A percentile compares a stretch with the other conserved stretches of the same genome.
Evolutionary conservation across 2,329 filamentous ascomycete species (phyloP).

Genomic region (Exophiala lecanii-corni): DNA sequence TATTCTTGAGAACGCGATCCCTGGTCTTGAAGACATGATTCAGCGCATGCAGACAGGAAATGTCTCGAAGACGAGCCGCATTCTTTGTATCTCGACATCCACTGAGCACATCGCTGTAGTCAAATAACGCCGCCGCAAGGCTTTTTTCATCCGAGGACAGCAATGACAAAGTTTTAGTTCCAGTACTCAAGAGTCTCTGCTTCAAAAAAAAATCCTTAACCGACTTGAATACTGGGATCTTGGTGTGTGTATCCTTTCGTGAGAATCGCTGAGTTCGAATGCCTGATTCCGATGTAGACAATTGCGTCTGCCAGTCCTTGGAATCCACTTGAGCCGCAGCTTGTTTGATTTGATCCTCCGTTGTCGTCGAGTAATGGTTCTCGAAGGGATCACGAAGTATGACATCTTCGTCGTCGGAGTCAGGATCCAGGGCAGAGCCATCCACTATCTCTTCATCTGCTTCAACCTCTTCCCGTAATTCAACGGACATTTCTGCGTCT

Average conservation of each 20-base stretch:
- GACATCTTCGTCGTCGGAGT: constrained; percentile 43
- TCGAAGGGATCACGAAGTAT: constrained; percentile 70
- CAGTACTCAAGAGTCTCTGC: constrained; percentile 58
- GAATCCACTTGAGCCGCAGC: constrained; percentile 46
- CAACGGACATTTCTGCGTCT: constrained; percentile 20
- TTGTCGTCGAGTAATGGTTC: constrained; percentile 61
- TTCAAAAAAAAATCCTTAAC: constrained; percentile 53
- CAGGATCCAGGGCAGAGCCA: constrained; percentile 32
- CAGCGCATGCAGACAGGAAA: constrained; percentile 76
- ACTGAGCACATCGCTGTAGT: constrained; percentile 76
- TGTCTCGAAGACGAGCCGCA: constrained; percentile 61
- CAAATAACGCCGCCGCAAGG: constrained; percentile 69
- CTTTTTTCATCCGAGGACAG: constrained; percentile 61
- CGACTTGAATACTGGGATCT: constrained; percentile 1
- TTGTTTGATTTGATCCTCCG: constrained; percentile 55
- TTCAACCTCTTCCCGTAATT: constrained; percentile 26
- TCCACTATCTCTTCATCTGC: constrained; percentile 35
- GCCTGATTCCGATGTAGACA: constrained; percentile 34
- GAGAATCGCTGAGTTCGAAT: constrained; percentile 13
- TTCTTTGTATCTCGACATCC: constrained; percentile 67
- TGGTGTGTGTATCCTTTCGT: background rate
- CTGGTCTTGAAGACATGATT: constrained; percentile 94
- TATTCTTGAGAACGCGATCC: constrained; percentile 89
- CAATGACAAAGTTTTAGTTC: constrained; percentile 43
- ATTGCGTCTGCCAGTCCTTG: constrained; percentile 44